These are phyloP conservation scores for Orychophragmus violaceus DNA, from an alignment of 345 rosid genomes.

Conservation along the genomic window DNA sequence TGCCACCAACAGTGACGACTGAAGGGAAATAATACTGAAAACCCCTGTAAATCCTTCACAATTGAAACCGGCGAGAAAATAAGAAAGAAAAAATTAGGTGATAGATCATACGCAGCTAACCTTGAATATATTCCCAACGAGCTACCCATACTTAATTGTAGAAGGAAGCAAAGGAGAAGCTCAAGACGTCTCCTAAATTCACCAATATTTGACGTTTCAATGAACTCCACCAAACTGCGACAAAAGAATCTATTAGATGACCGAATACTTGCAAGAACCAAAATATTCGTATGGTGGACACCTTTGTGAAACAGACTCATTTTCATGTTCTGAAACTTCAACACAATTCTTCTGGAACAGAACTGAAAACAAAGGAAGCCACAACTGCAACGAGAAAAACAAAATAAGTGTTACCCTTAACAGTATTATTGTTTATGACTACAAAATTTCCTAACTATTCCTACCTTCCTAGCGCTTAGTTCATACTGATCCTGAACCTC, in stretches of 20 bases:
- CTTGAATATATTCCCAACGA: conserved; percentile 55
- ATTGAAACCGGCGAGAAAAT: not conserved
- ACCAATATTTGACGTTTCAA: conserved; percentile 78
- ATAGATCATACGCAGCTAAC: conserved; percentile 36
- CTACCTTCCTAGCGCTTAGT: conserved; percentile 75
- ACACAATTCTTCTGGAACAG: conserved; percentile 42
- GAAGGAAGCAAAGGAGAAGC: conserved; percentile 75
- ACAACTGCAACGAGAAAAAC: conserved; percentile 57
- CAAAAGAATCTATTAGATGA: conserved; percentile 22
- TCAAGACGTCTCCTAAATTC: conserved; percentile 86
- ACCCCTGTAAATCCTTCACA: not conserved
- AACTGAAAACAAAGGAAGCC: conserved; percentile 90
- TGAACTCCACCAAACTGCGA: conserved; percentile 82
- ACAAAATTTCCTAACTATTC: not conserved
- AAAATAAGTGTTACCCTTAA: not conserved
- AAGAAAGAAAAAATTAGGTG: not conserved
- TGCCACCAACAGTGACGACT: not conserved
- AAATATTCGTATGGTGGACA: conserved; percentile 8
- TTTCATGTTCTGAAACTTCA: conserved; percentile 36
- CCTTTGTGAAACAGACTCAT: conserved; percentile 63
- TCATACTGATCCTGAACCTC: conserved; percentile 82
- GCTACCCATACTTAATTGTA: conserved; percentile 58
- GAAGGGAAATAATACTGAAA: conserved; percentile 10
- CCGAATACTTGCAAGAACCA: conserved; percentile 7
- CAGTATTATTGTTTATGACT: conserved; percentile 12